phyloP scores from a whole-genome alignment of 192 early-diverging fungal genomes.

The Entomortierella chlamydospora region DNA sequence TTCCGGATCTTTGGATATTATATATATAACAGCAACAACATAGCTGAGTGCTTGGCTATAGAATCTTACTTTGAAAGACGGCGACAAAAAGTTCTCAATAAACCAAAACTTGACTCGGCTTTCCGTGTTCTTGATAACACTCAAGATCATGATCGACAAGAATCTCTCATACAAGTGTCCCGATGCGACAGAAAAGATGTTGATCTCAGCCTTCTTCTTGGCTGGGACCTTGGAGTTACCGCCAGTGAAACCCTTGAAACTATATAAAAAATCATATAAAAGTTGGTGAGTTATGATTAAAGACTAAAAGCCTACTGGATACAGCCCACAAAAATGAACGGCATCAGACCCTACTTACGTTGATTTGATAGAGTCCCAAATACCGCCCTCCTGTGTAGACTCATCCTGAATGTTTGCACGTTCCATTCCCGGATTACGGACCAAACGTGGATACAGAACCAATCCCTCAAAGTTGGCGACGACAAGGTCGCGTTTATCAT shows the following conservation, averaged over 20 bases:
- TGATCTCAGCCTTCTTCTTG: conserved; percentile 72
- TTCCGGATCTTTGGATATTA: not conserved
- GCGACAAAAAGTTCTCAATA: conserved; percentile 97
- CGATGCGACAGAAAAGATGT: conserved; percentile 98
- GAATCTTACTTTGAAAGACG: conserved; percentile 88
- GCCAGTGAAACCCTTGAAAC: conserved; percentile 42
- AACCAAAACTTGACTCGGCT: conserved; percentile 98
- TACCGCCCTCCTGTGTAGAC: conserved; percentile 42
- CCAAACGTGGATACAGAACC: conserved; percentile 84
- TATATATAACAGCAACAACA: no score
- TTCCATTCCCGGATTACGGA: conserved; percentile 85
- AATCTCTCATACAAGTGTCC: conserved; percentile 99
- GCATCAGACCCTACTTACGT: no score
- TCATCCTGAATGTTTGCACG: conserved; percentile 37
- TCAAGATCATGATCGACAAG: conserved; percentile 96
- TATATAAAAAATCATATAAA: not conserved
- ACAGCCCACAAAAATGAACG: no score
- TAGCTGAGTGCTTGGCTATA: no score
- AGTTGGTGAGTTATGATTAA: no score
- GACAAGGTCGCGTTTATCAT: conserved; percentile 65
- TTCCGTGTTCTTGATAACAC: conserved; percentile 88
- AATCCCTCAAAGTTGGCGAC: conserved; percentile 86
- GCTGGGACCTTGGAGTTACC: conserved; percentile 11
- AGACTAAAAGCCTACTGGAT: no score
- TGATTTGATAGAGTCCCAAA: conserved; percentile 71